Evolutionary conservation across 345 rosid species (phyloP).

Genomic region (Raphanus sativus): DNA sequence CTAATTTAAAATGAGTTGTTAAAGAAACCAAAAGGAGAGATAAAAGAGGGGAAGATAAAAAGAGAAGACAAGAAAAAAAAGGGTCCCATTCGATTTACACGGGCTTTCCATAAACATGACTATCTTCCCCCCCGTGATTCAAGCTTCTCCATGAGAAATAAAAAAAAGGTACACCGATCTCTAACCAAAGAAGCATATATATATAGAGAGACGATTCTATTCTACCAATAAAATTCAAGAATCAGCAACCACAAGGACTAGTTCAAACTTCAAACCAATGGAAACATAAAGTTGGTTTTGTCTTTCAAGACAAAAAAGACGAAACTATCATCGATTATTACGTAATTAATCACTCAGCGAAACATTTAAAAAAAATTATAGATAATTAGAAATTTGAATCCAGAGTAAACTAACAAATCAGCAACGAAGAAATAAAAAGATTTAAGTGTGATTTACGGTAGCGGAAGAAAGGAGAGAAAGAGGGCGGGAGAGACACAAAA

Average conservation of each 20-base stretch:
- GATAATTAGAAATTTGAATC: not conserved
- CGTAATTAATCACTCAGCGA: not conserved
- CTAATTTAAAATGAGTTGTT: not conserved
- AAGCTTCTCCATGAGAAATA: constrained; percentile 23
- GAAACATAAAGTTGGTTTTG: not conserved
- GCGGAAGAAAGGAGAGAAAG: not conserved
- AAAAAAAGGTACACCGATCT: not conserved
- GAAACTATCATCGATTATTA: not conserved
- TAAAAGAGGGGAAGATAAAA: constrained; percentile 14
- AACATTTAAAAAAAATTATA: not conserved
- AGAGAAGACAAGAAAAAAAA: not conserved
- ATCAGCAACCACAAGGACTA: constrained; percentile 6
- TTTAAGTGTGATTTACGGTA: constrained; percentile 10
- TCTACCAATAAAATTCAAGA: constrained; percentile 7
- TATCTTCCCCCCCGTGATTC: constrained; percentile 30
- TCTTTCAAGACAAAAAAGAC: not conserved
- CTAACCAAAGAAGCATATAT: not conserved
- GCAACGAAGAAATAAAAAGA: not conserved
- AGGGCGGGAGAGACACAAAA: constrained; percentile 8
- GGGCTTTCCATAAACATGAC: constrained; percentile 36
- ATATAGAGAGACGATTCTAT: not conserved
- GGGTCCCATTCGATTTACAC: constrained; percentile 32
- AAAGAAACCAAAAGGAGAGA: constrained; percentile 10
- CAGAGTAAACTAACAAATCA: not conserved
- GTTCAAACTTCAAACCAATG: not conserved